Evolutionary conservation across 1,284 basidiomycete genomes (phyloP).

Genomic region (Naganishia sp.): DNA sequence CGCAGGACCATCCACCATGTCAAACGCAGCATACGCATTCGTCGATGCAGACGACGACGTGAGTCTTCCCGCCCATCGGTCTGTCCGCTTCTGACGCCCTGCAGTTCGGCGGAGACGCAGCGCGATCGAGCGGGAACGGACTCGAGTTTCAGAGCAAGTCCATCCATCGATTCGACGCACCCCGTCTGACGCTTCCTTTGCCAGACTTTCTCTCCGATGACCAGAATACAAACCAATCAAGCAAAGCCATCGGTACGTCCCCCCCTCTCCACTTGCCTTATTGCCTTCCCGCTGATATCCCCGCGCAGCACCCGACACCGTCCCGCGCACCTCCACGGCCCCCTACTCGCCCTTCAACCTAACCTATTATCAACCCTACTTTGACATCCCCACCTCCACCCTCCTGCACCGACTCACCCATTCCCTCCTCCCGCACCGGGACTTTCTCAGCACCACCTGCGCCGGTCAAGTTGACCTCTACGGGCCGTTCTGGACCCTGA

Average conservation of each 20-base stretch:
- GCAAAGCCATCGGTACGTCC: slow-evolving; percentile 7
- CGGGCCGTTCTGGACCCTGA: slow-evolving; percentile 91
- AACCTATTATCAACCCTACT: slow-evolving; percentile 57
- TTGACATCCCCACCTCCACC: slow-evolving; percentile 56
- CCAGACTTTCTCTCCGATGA: neutral
- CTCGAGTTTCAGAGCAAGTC: slow-evolving; percentile 53
- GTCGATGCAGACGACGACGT: slow-evolving; percentile 54
- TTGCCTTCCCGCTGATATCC: neutral
- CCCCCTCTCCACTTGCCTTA: neutral
- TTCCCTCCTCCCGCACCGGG: slow-evolving; percentile 54
- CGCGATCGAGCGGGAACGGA: slow-evolving; percentile 33
- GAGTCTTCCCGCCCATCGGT: slow-evolving; percentile 23
- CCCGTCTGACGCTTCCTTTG: neutral
- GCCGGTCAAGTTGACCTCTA: slow-evolving; percentile 58
- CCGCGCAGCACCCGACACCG: slow-evolving; percentile 34
- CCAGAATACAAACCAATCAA: neutral
- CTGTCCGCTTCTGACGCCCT: slow-evolving; percentile 4
- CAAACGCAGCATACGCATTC: slow-evolving; percentile 48
- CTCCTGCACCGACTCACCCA: slow-evolving; percentile 53
- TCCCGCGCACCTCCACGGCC: slow-evolving; percentile 35
- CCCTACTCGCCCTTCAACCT: slow-evolving; percentile 54
- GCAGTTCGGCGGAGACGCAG: slow-evolving; percentile 36
- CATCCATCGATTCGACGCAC: neutral
- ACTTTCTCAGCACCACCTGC: slow-evolving; percentile 55
- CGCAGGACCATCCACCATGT: slow-evolving; percentile 27